These are phyloP conservation scores for Phytophthora melonis DNA, from an alignment of 352 stramenopile genomes.

Conservation along the genomic window DNA sequence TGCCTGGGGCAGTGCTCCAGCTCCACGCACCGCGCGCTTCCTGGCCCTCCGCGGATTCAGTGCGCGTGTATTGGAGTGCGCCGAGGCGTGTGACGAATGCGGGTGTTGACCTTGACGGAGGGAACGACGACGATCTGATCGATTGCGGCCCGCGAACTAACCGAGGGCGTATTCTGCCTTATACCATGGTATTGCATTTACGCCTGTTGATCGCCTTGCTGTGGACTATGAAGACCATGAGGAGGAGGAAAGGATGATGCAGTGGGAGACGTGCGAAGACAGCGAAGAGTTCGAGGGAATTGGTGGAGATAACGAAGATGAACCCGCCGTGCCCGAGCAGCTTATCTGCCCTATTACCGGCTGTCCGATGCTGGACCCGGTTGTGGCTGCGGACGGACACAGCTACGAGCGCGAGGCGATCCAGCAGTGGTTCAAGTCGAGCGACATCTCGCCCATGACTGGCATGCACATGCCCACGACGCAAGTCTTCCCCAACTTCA, in stretches of 20 bases:
- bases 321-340: conserved; percentile 57
- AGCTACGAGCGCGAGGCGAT: conserved; percentile 98
- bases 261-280: conserved; percentile 45
- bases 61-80: conserved; percentile 56
- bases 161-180: conserved; percentile 62
- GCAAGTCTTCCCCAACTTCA: conserved; percentile 82
- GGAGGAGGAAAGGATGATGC: conserved; percentile 43
- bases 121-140: conserved; percentile 48
- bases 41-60: too few relatives aligned
- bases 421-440: conserved; percentile 92
- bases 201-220: conserved; percentile 39
- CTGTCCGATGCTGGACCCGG: conserved; percentile 95
- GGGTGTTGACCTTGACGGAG: conserved; percentile 33
- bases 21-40: too few relatives aligned
- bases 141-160: conserved; percentile 55
- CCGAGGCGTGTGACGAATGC: conserved; percentile 24
- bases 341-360: conserved; percentile 95
- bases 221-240: conserved; percentile 43
- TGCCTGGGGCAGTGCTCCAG: too few relatives aligned
- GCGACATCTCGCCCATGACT: conserved; percentile 84
- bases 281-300: conserved; percentile 31
- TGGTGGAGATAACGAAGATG: conserved; percentile 27
- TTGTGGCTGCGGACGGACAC: conserved; percentile 97
- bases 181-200: too few relatives aligned
- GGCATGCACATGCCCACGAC: conserved; percentile 76